Percentiles rank a stretch among this genome's conserved stretches.
Conservation (phyloP, 176 grass and related monocot species). For the Saccharum spontaneum region DNA sequence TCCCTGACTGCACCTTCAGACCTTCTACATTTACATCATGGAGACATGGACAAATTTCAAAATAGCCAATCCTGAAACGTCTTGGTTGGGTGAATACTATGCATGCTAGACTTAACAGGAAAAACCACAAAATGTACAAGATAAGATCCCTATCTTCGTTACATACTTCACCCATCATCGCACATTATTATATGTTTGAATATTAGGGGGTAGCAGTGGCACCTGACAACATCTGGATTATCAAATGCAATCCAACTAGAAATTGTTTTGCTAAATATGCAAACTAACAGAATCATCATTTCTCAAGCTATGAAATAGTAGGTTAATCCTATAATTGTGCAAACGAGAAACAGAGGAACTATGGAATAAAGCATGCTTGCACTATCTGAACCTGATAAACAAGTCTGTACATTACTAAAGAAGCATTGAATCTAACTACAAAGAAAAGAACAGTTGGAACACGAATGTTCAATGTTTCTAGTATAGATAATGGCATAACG, state of each 20-base stretch:
- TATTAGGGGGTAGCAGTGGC: background rate
- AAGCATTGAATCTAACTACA: conserved; percentile 22
- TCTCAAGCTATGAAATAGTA: background rate
- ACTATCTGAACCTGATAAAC: conserved; percentile 7
- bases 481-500: background rate
- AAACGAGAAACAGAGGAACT: background rate
- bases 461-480: background rate
- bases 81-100: conserved; percentile 13
- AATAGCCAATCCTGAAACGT: background rate
- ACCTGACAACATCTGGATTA: background rate
- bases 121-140: too few species aligned
- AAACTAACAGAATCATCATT: background rate
- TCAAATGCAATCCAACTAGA: background rate
- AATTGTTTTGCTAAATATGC: background rate
- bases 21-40: background rate
- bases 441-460: background rate
- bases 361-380: background rate
- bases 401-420: background rate
- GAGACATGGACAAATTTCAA: background rate
- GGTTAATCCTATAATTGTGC: background rate
- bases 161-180: background rate
- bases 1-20: background rate
- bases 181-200: conserved; percentile 25
- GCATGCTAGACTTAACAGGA: background rate
- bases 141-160: background rate